Base-by-base conservation (phyloP, 257 asterid genomes). In the Prunella vulgaris region DNA sequence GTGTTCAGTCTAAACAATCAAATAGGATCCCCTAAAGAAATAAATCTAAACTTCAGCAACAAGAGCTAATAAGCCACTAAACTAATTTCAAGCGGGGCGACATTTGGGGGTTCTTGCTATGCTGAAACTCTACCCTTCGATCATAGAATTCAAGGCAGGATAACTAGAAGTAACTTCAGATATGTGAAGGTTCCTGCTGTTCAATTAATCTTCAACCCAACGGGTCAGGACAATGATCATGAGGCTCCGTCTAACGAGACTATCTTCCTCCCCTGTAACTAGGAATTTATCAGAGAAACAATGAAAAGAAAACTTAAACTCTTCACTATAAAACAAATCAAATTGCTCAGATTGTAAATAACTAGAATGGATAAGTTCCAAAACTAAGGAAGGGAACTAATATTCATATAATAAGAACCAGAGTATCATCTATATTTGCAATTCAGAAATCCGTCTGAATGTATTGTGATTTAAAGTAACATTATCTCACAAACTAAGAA, bases 371-470 rank as follows among this genome's bases (percentile, higher is more conserved):
- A 60, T 64, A 35, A 42, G 40, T 27, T 53, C 10, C 5, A 63
- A 25, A 72, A 33, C 56, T 4, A 30, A n/a, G 46, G 37, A n/a
- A 48, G 6, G 32, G 12, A 48, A 32, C 2, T 67, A 32, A 54
- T 28, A 57, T 51, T 27, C 51, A 70, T 52, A 25, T 35, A 71
- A 44, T 57, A 57, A 54, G 69, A 59, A 59, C 53, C 33, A 44
- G 28, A 20, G 15, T n/a, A 54, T 13, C 52, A 44, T 22, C 60
- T 68, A 10, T 5, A 14, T 38, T 7, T 52, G 32, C 28, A 25
- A 25, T 25, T 25, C 28, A 25, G 28, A 25, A 25, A 25, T 25
- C 28, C 1, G 3, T 25, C 28, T 25, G 37, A 32, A 32, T 32
- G 7, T 5, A 4, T 6, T 32, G 6, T 40, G 48, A 40, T 40